phyloP scores from a whole-genome alignment of 2,329 filamentous ascomycete genomes.

The Botrytis galanthina region DNA sequence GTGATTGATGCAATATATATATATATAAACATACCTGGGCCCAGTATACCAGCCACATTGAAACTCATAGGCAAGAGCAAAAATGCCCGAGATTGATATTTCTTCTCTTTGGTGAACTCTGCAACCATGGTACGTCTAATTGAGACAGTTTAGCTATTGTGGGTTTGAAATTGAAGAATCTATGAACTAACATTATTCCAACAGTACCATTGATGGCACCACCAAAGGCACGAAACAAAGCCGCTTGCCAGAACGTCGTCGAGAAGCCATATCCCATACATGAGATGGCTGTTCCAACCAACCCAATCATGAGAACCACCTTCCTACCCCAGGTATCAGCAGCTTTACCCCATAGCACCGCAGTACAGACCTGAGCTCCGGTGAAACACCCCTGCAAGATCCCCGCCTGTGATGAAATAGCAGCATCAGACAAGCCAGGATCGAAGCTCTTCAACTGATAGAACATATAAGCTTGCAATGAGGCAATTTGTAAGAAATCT shows the following conservation, averaged over 20 bases:
- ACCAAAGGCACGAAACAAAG: constrained; percentile 69
- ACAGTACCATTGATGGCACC: constrained; percentile 74
- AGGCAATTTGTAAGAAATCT: constrained; percentile 79
- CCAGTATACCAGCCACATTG: constrained; percentile 51
- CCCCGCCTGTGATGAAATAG: constrained; percentile 74
- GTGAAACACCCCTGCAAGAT: constrained; percentile 78
- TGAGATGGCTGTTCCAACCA: constrained; percentile 62
- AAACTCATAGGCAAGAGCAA: constrained; percentile 59
- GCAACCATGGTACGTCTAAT: constrained; percentile 66
- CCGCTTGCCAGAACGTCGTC: constrained; percentile 66
- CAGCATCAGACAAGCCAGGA: constrained; percentile 52
- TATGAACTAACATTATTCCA: constrained; percentile 63
- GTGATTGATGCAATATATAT: background rate
- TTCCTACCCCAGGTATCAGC: constrained; percentile 70
- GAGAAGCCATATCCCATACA: constrained; percentile 68
- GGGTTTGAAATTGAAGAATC: background rate
- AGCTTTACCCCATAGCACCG: constrained; percentile 76
- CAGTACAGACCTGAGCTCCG: constrained; percentile 77
- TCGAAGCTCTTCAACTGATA: constrained; percentile 83
- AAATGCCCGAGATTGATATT: constrained; percentile 48
- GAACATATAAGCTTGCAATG: constrained; percentile 68
- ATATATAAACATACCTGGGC: constrained; percentile 52
- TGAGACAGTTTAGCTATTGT: background rate
- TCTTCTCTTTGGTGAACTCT: constrained; percentile 68
- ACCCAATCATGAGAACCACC: constrained; percentile 72